Percentiles rank a stretch among this genome's conserved stretches.
These are phyloP conservation scores for Xeromyces bisporus DNA, from an alignment of 495 filamentous ascomycete species.

Conservation along the genomic window DNA sequence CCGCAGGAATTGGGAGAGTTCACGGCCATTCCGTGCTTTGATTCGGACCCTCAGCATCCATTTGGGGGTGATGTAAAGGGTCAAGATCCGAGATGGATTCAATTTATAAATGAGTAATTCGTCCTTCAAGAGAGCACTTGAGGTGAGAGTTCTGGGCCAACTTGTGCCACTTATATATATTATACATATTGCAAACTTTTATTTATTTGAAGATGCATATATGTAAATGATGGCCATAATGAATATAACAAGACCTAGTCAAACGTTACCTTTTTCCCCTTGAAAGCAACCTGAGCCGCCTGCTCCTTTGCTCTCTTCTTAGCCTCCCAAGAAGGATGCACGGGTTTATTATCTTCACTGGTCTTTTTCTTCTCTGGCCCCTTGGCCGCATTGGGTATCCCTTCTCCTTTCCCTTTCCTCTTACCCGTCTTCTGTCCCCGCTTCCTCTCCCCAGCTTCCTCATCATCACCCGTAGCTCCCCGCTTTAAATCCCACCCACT, in stretches of 20 bases:
- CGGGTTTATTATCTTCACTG: constrained; percentile 39
- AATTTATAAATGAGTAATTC: constrained; percentile 21
- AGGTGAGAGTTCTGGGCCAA: not conserved
- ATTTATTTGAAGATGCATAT: no score
- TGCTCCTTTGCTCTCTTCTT: constrained; percentile 69
- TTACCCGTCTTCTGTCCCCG: constrained; percentile 7
- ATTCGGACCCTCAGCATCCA: constrained; percentile 12
- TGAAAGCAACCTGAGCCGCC: constrained; percentile 40
- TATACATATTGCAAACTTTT: not conserved
- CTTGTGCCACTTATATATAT: not conserved
- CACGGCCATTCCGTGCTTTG: constrained; percentile 30
- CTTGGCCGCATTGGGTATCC: constrained; percentile 2
- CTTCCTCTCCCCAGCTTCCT: constrained; percentile 1
- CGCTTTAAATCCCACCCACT: constrained; percentile 31
- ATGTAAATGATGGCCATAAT: no score
- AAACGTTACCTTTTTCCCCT: constrained; percentile 84
- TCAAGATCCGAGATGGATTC: constrained; percentile 20
- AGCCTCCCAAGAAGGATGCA: constrained; percentile 94
- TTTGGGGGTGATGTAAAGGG: not conserved
- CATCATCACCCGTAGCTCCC: constrained; percentile 22
- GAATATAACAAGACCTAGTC: constrained; percentile 34
- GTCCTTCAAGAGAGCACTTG: not conserved
- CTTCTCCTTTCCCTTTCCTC: constrained; percentile 2
- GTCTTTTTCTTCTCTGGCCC: constrained; percentile 8
- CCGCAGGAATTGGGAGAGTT: constrained; percentile 32